phyloP scores from a whole-genome alignment of 2,329 filamentous ascomycete species.

The Neodidymelliopsis sp. region DNA sequence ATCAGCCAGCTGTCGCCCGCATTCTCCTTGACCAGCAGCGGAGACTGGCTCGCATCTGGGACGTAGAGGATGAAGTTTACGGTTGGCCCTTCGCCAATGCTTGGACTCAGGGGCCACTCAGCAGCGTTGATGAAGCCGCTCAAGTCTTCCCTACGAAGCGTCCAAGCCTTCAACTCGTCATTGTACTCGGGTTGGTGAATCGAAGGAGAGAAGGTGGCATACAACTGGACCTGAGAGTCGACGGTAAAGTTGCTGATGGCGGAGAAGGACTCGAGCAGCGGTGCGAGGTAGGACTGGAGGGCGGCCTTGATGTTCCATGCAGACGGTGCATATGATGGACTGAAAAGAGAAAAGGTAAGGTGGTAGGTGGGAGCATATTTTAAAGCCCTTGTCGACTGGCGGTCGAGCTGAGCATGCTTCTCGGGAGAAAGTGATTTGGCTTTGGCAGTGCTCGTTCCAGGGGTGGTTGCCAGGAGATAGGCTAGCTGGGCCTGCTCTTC shows the following conservation, averaged over 20 bases:
- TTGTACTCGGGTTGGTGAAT: conserved; percentile 65
- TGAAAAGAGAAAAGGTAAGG: conserved; percentile 94
- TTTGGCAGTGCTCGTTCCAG: conserved; percentile 51
- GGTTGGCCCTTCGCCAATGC: conserved; percentile 90
- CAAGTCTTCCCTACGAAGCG: conserved; percentile 82
- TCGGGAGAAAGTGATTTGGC: conserved; percentile 61
- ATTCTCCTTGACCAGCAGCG: conserved; percentile 66
- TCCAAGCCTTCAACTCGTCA: conserved; percentile 65
- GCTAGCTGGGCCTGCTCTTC: conserved; percentile 87
- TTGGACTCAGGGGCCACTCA: conserved; percentile 95
- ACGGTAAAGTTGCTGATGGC: conserved; percentile 94
- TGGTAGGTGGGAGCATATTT: conserved; percentile 96
- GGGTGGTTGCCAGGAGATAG: conserved; percentile 54
- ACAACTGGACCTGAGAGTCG: conserved; percentile 94
- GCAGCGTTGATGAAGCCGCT: conserved; percentile 97
- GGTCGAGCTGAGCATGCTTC: conserved; percentile 61
- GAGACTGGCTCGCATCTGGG: conserved; percentile 71
- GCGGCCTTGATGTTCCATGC: conserved; percentile 91
- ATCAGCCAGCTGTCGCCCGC: conserved; percentile 84
- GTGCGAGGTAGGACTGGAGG: conserved; percentile 79
- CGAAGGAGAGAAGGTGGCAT: conserved; percentile 73
- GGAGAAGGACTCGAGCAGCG: conserved; percentile 78
- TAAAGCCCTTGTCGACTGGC: conserved; percentile 80
- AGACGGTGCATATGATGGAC: conserved; percentile 76
- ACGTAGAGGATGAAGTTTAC: conserved; percentile 96